Conservation (phyloP, 1,139 yeast genomes). For the Yamadazyma spencermartinsiae region DNA sequence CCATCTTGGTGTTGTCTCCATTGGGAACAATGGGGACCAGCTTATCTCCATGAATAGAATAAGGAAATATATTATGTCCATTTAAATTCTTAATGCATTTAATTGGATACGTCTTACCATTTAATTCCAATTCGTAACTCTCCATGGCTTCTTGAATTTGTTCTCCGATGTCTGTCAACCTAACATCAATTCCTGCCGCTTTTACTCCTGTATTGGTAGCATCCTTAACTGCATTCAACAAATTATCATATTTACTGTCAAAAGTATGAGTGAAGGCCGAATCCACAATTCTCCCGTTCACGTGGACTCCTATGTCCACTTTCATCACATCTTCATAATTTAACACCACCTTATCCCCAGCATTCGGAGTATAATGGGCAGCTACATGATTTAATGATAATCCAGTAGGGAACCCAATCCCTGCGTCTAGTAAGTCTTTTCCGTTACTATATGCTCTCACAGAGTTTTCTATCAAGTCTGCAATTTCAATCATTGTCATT, state of each 20-base stretch:
- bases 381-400: constrained; percentile 91
- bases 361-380: constrained; percentile 97
- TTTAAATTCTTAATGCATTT: constrained; percentile 89
- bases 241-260: constrained; percentile 76
- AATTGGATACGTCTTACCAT: constrained; percentile 83
- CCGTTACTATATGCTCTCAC: constrained; percentile 72
- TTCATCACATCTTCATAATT: constrained; percentile 91
- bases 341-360: constrained; percentile 83
- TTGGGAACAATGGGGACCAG: constrained; percentile 94
- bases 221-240: constrained; percentile 80
- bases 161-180: constrained; percentile 93
- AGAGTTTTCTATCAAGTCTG: constrained; percentile 84
- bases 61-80: constrained; percentile 90
- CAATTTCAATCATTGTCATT: constrained; percentile 87
- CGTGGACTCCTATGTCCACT: constrained; percentile 96
- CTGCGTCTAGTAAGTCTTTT: constrained; percentile 68
- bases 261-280: constrained; percentile 94
- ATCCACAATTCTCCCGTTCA: constrained; percentile 93
- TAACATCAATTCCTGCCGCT: constrained; percentile 94
- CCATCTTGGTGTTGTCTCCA: constrained; percentile 95
- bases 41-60: constrained; percentile 88
- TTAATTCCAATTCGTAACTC: constrained; percentile 85
- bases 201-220: constrained; percentile 93
- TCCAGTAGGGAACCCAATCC: constrained; percentile 98
- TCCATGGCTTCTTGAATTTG: constrained; percentile 98